These are phyloP conservation scores for Flaveria ramosissima DNA, from an alignment of 129 eudicot species.

Conservation along the genomic window DNA sequence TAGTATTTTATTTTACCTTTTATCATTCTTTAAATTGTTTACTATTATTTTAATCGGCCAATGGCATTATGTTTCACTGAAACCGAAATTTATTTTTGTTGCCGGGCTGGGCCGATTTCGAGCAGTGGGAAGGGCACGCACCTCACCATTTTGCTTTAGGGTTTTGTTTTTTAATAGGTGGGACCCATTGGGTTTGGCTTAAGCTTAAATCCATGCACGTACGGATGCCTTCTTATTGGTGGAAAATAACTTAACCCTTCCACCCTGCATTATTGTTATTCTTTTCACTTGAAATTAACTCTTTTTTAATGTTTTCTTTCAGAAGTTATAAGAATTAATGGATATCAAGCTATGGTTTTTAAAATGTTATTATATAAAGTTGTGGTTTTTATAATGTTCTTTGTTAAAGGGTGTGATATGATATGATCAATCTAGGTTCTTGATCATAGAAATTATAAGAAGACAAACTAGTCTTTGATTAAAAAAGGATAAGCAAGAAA, in stretches of 20 bases:
- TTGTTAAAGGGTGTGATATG: not conserved
- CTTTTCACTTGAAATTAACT: not conserved
- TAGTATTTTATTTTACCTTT: not conserved
- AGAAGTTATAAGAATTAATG: not conserved
- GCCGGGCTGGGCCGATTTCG: conserved; percentile 45
- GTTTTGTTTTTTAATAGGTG: conserved; percentile 28
- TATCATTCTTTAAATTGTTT: not conserved
- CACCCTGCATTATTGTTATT: not conserved
- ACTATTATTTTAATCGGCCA: conserved; percentile 19
- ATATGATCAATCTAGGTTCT: not conserved
- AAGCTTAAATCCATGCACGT: conserved; percentile 28
- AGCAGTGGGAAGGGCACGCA: conserved; percentile 40
- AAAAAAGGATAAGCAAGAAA: not conserved
- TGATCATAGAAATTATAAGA: not conserved
- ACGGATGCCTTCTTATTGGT: conserved; percentile 33
- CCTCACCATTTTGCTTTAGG: conserved; percentile 30
- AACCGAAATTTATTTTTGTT: conserved; percentile 41
- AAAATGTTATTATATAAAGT: not conserved
- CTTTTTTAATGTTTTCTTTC: not conserved
- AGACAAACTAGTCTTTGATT: not conserved
- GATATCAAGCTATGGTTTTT: not conserved
- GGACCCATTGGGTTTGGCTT: conserved; percentile 19
- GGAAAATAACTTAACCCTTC: not conserved
- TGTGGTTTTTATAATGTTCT: not conserved
- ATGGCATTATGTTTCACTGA: conserved; percentile 45